Evolutionary conservation across 2,329 filamentous ascomycete genomes (phyloP).

Genomic region (Aspergillus jensenii): DNA sequence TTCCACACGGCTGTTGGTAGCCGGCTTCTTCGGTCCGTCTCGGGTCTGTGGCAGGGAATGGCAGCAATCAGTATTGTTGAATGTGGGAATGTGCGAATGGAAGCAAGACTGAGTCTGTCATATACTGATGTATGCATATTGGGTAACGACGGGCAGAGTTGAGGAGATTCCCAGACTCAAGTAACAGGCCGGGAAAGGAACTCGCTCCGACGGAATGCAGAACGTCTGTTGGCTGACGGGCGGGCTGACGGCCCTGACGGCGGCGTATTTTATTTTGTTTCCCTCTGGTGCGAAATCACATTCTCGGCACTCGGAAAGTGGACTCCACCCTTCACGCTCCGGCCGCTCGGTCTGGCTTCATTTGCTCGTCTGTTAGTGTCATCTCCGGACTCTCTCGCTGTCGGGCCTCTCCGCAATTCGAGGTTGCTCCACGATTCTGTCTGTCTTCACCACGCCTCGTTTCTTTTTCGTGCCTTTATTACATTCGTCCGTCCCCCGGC

Average conservation of each 20-base stretch:
- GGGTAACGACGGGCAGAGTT: no score
- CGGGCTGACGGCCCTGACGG: no score
- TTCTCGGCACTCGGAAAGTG: constrained; percentile 24
- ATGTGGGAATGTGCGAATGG: no score
- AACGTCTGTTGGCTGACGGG: not conserved
- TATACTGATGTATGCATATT: no score
- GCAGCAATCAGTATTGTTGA: not conserved
- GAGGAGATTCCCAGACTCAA: no score
- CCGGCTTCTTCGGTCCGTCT: constrained; percentile 21
- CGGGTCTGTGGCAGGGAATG: not conserved
- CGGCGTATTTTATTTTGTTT: not conserved
- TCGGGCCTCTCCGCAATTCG: constrained; percentile 18
- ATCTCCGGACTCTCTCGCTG: constrained; percentile 8
- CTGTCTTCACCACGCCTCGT: not conserved
- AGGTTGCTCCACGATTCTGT: not conserved
- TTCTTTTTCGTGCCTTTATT: constrained; percentile 11
- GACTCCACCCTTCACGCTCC: constrained; percentile 17
- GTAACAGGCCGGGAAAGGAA: no score
- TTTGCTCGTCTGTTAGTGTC: constrained; percentile 5
- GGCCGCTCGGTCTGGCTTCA: constrained; percentile 19
- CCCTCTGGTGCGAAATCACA: constrained; percentile 4
- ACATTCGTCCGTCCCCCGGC: constrained; percentile 18
- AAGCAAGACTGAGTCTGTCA: no score
- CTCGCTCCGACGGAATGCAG: not conserved
- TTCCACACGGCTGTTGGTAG: constrained; percentile 25